A percentile compares a stretch with the other conserved stretches of the same genome.
Evolutionary conservation across 2,329 filamentous ascomycete genomes (phyloP).

Genomic region (Alternaria sp.): DNA sequence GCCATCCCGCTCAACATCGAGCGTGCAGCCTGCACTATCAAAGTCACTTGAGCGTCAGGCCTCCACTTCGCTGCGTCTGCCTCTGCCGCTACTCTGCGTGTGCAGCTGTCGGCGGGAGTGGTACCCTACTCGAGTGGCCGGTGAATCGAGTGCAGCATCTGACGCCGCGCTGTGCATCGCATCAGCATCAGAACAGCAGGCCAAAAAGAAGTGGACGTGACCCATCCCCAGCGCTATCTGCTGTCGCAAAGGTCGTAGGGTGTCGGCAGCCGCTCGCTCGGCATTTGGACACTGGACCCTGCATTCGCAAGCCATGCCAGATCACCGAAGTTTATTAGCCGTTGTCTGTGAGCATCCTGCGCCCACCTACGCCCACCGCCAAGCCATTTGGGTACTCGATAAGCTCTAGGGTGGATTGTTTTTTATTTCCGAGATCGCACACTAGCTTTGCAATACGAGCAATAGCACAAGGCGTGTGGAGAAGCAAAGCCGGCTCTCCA

Average conservation of each 20-base stretch:
- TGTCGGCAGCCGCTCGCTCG: slow-evolving; percentile 9
- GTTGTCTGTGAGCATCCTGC: slow-evolving; percentile 14
- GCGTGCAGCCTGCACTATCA: slow-evolving; percentile 7
- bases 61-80: slow-evolving; percentile 3
- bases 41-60: slow-evolving; percentile 14
- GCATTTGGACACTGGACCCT: slow-evolving; percentile 27
- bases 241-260: not conserved
- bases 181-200: not conserved
- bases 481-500: slow-evolving; percentile 11
- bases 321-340: slow-evolving; percentile 25
- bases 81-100: slow-evolving; percentile 10
- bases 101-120: slow-evolving; percentile 8
- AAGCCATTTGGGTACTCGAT: slow-evolving; percentile 16
- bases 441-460: slow-evolving; percentile 6
- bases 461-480: slow-evolving; percentile 8
- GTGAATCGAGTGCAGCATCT: not conserved
- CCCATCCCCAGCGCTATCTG: not conserved
- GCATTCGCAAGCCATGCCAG: slow-evolving; percentile 21
- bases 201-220: not conserved
- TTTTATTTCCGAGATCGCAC: slow-evolving; percentile 26
- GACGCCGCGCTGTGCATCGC: not conserved
- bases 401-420: slow-evolving; percentile 10
- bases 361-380: slow-evolving; percentile 16
- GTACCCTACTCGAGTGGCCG: not conserved
- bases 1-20: slow-evolving; percentile 23